Base-by-base conservation (phyloP, 2,329 filamentous ascomycete species). In the Stemphylium vesicarium region DNA sequence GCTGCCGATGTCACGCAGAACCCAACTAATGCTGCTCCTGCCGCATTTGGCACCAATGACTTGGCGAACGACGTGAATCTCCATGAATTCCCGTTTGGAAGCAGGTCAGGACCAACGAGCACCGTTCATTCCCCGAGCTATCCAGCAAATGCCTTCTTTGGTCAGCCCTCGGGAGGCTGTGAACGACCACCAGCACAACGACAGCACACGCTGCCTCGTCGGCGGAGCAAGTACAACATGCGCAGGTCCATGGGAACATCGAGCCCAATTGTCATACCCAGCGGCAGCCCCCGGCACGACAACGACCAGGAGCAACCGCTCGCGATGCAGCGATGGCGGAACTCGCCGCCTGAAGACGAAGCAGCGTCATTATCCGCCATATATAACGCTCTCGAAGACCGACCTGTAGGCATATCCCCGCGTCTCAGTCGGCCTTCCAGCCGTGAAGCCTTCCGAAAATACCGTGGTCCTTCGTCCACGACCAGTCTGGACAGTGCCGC, bases 261-360 rank as follows among this genome's bases (percentile, higher is more conserved):
- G 9, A 56, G 52, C 12, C 57, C 62, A 12, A 57, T 64, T 15
- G 32, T 43, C 1, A 63, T 64, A 24, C 52, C 57, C 2, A 41
- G 16, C 35, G 33, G 24, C 9, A 53, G 40, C 15, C 32, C 38
- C 4, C 20, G 40, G 9, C 32, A 46, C 12, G 49, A 42, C 11
- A 15, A 48, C 32, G 36, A 45, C 10, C 36, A 48, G 35, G 36
- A 39, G 5, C 64, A 65, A 13, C 63, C 66, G n/a, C 50, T 66
- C 12, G 58, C 85, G 4, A 76, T 88, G 63, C 85, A 88, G 75
- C 78, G 86, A 79, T 88, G 85, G 85, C 82, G 86, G 65, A 78
- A 85, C 62, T 87, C 84, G 50, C 86, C 86, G 31, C 86, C 86
- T 22, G 85, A 88, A 75, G 79, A 88, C 76, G 86, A 88, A 79